These are phyloP conservation scores for Sedum album DNA, from an alignment of 164 flowering plant genomes.

Conservation along the genomic window DNA sequence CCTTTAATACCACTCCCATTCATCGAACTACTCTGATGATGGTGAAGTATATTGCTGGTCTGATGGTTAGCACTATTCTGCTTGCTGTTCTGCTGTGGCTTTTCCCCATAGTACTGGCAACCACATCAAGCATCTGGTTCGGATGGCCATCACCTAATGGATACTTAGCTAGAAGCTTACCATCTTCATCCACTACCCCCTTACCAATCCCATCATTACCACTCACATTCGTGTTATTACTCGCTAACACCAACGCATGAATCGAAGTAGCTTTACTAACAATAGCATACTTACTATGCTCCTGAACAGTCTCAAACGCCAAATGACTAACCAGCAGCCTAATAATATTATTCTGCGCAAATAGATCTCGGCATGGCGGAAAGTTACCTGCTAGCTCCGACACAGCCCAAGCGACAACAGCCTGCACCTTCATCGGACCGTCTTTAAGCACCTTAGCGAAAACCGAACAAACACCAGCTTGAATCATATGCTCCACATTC, in stretches of 20 bases:
- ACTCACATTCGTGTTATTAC: not conserved
- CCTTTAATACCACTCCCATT: not conserved
- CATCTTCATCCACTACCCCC: conserved; percentile 1
- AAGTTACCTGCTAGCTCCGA: conserved; percentile 2
- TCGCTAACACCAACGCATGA: conserved; percentile 4
- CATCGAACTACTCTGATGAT: conserved; percentile 5
- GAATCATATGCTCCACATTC: conserved; percentile 6
- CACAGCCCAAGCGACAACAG: conserved; percentile 5
- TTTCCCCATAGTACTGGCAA: conserved; percentile 2
- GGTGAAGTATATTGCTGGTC: not conserved
- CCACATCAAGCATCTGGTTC: not conserved
- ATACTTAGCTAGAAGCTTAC: not conserved
- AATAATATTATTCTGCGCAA: conserved; percentile 1
- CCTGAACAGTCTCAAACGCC: conserved; percentile 6
- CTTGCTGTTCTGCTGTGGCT: not conserved
- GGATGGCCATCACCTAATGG: not conserved
- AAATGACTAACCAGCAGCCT: conserved; percentile 8
- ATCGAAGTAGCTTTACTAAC: not conserved
- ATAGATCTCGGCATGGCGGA: not conserved
- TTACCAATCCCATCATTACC: not conserved
- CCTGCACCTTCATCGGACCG: conserved; percentile 1
- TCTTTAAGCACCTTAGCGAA: not conserved
- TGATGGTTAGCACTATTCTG: not conserved
- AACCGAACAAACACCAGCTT: conserved; percentile 2
- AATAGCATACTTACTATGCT: conserved; percentile 7